Evolutionary conservation across 2,329 filamentous ascomycete genomes (phyloP).

Genomic region (Westerdykella aurantiaca): DNA sequence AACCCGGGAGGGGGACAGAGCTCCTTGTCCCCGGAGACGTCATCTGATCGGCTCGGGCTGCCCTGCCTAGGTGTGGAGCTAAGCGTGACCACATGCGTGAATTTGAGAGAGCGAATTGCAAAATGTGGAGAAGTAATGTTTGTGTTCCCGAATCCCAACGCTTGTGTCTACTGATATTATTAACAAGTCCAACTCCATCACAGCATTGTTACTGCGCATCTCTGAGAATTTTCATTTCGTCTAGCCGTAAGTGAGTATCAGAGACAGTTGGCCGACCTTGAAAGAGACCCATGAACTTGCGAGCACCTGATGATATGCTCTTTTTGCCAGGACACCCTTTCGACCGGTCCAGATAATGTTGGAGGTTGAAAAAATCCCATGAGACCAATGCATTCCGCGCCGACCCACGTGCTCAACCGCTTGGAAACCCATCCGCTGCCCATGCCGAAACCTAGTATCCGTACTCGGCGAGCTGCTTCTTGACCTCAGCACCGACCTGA

Average conservation of each 20-base stretch:
- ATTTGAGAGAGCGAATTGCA: neutral
- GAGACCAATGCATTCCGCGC: constrained; percentile 37
- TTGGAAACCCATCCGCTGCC: constrained; percentile 20
- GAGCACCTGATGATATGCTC: constrained; percentile 34
- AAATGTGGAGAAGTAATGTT: neutral
- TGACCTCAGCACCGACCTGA: constrained; percentile 77
- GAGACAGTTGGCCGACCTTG: constrained; percentile 32
- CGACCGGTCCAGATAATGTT: constrained; percentile 34
- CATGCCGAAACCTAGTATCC: constrained; percentile 67
- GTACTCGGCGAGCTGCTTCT: constrained; percentile 79
- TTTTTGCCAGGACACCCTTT: constrained; percentile 37
- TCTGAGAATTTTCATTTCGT: constrained; percentile 37
- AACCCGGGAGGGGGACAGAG: neutral
- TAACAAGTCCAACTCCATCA: constrained; percentile 26
- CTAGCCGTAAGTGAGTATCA: constrained; percentile 36
- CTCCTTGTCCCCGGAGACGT: neutral
- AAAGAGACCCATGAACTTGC: constrained; percentile 37
- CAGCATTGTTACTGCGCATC: constrained; percentile 27
- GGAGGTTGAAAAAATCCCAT: constrained; percentile 35
- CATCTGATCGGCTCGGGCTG: neutral
- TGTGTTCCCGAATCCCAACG: neutral
- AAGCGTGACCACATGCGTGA: neutral
- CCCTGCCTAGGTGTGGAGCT: neutral
- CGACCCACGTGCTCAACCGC: constrained; percentile 28
- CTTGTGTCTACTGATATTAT: constrained; percentile 19